Base-by-base conservation (phyloP, 345 rosid genomes). In the Citropsis articulata region DNA sequence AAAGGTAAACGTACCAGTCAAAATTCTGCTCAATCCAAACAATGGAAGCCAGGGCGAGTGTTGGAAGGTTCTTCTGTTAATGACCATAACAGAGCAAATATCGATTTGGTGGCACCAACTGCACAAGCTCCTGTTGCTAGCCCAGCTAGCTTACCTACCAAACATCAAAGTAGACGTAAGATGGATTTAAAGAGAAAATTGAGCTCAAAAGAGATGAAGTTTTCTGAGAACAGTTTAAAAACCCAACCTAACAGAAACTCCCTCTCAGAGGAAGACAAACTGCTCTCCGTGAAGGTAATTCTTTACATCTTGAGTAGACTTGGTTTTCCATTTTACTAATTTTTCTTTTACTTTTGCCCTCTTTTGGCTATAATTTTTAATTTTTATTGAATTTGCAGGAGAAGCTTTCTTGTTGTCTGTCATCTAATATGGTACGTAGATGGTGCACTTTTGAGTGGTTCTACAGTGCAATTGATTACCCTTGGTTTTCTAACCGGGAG, bases 401-500 rank as follows among this genome's bases (percentile, higher is more conserved):
- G 84, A 88, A 84, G 83, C 86, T 94, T 71, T 85, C 86, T 65
- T 81, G 85, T 78, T 94, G 86, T 84, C 83, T 97, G 66, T 87
- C 94, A 35, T 85, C 88, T 75, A 77, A 84, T 77, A 78, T 86
- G 80, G 92, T 90, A n/a, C 88, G 96, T 83, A 90, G 91, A 84
- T 90, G 98, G 96, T 97, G 98, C 84, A 82, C 83, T 71, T 94
- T 88, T 80, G 98, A 97, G 79, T 97, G 98, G 97, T 97, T 97
- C 81, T 91, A 94, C 76, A 90, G 98, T 86, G 98, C 97, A 48
- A 91, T 94, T 59, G 99, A 97, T 85, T 92, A 90, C 69, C 94
- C 96, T 42, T 97, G 99, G 99, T 97, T 97, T 89, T 95, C 97
- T 61, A 97, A 91, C 81, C 91, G 86, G 89, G 99, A 97, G 89